A percentile compares a stretch with the other conserved stretches of the same genome.
phyloP scores from a whole-genome alignment of 805 yeast species.

The Starmerella geochares region DNA sequence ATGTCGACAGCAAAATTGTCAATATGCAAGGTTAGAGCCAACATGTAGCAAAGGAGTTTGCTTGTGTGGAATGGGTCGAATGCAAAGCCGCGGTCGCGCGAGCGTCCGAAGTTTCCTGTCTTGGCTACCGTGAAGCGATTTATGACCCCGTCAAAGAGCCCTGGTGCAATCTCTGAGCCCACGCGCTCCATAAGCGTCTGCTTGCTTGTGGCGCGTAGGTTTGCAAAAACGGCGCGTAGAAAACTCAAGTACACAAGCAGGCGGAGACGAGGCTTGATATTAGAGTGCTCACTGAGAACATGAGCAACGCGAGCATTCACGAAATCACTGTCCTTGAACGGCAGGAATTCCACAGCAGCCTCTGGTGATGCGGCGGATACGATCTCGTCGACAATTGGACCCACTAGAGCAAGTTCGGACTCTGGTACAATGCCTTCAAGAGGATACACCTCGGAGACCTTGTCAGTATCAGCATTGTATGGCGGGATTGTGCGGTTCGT shows the following conservation, averaged over 20 bases:
- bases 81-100: slow-evolving; percentile 64
- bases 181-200: slow-evolving; percentile 49
- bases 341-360: slow-evolving; percentile 48
- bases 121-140: slow-evolving; percentile 59
- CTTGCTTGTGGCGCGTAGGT: slow-evolving; percentile 56
- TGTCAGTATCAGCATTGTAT: slow-evolving; percentile 66
- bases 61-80: slow-evolving; percentile 86
- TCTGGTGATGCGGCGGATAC: slow-evolving; percentile 42
- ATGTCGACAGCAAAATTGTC: slow-evolving; percentile 66
- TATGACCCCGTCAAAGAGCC: slow-evolving; percentile 59
- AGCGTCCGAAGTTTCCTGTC: slow-evolving; percentile 53
- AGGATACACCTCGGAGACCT: slow-evolving; percentile 75
- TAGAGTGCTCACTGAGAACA: slow-evolving; percentile 41
- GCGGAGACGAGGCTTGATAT: slow-evolving; percentile 29
- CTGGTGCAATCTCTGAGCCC: slow-evolving; percentile 57
- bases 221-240: slow-evolving; percentile 66
- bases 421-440: slow-evolving; percentile 57
- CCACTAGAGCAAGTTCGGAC: slow-evolving; percentile 51
- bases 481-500: slow-evolving; percentile 76
- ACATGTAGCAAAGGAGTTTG: slow-evolving; percentile 66
- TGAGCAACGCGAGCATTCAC: slow-evolving; percentile 37
- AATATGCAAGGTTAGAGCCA: slow-evolving; percentile 63
- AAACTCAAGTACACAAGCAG: slow-evolving; percentile 71
- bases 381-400: slow-evolving; percentile 44
- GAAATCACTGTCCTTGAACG: slow-evolving; percentile 50